Evolutionary conservation across 1,284 basidiomycete genomes (phyloP).

Genomic region (Ustilago trichophora): DNA sequence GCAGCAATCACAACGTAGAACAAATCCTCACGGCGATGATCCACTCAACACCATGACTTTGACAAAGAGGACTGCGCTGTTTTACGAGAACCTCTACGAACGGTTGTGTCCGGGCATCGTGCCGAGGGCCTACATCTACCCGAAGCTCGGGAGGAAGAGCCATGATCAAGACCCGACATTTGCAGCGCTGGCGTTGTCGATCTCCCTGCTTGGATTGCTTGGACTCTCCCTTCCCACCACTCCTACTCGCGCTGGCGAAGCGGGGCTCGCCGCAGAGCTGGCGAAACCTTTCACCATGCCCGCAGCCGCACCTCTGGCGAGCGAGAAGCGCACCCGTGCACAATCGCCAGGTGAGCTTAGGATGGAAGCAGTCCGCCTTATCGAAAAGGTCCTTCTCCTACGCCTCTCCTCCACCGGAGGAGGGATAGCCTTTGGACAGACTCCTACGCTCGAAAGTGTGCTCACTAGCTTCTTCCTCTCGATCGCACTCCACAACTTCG

Average conservation of each 20-base stretch:
- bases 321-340: constrained; percentile 1
- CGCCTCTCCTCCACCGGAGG: constrained; percentile 14
- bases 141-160: constrained; percentile 35
- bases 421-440: constrained; percentile 34
- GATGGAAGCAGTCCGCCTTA: constrained; percentile 2
- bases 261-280: constrained; percentile 2
- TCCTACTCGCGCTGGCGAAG: neutral
- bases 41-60: constrained; percentile 49
- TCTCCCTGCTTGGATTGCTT: constrained; percentile 44
- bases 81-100: constrained; percentile 58
- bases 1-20: neutral
- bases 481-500: constrained; percentile 34
- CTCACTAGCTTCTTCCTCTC: constrained; percentile 46
- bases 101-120: constrained; percentile 49
- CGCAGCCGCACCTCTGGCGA: neutral
- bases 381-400: constrained; percentile 17
- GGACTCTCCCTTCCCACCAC: constrained; percentile 13
- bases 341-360: neutral
- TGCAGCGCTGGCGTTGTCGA: constrained; percentile 46
- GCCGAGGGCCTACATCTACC: constrained; percentile 48
- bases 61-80: constrained; percentile 53
- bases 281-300: constrained; percentile 23
- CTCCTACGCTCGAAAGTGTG: constrained; percentile 29
- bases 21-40: neutral
- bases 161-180: constrained; percentile 48